These are phyloP conservation scores for Eimeria brunetti DNA, from an alignment of 169 alveolate species.

Conservation along the genomic window DNA sequence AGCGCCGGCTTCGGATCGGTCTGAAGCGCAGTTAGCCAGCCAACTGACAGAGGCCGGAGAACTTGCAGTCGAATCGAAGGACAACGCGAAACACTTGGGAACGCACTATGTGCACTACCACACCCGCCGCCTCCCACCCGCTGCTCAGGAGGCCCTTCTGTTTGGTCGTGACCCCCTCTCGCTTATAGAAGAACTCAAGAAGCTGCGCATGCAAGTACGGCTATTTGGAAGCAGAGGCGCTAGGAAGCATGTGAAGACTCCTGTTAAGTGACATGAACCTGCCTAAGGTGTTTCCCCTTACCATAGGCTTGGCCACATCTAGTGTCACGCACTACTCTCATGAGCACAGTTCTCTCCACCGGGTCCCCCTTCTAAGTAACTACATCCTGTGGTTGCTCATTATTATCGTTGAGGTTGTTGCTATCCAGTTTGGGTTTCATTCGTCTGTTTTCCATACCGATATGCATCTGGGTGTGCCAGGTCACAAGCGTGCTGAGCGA, in stretches of 20 bases:
- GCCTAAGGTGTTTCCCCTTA: neutral
- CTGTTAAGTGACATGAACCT: neutral
- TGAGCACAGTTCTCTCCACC: neutral
- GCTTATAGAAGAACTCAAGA: constrained; percentile 64
- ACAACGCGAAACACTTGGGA: neutral
- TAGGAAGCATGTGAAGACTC: neutral
- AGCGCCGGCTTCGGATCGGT: constrained; percentile 19
- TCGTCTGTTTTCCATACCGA: neutral
- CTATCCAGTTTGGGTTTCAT: neutral
- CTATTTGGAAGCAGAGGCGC: neutral
- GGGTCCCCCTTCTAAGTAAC: neutral
- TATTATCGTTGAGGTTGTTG: neutral
- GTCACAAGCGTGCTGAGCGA: constrained; percentile 66
- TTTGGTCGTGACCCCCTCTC: constrained; percentile 72
- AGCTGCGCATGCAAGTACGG: constrained; percentile 78
- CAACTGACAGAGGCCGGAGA: constrained; percentile 4
- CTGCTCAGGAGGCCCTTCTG: constrained; percentile 74
- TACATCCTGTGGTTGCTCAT: neutral
- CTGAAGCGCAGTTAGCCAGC: neutral
- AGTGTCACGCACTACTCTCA: neutral
- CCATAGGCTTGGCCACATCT: neutral
- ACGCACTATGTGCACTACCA: constrained; percentile 50
- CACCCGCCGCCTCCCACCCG: constrained; percentile 53
- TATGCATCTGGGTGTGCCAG: constrained; percentile 35
- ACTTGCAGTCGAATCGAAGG: neutral